Base-by-base conservation (phyloP, 1,139 yeast species). In the Suhomyces guaymorum region DNA sequence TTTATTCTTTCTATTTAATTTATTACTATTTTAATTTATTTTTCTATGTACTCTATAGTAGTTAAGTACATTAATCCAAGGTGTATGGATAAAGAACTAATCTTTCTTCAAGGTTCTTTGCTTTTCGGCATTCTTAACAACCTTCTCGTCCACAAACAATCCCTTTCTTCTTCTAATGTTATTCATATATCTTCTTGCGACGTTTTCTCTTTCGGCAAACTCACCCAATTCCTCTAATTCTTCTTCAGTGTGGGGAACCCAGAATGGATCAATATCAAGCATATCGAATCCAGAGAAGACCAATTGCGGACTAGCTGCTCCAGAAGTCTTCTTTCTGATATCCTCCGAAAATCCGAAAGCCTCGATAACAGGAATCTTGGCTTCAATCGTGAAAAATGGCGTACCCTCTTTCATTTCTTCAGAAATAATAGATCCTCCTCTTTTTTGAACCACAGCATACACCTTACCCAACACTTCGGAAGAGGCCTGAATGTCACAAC, bases 221-320 rank as follows among this genome's bases (percentile, higher is more conserved):
- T 88, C 96, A 18, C 98, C 99, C 31, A 87, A 67, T 41, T 89
- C 95, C 55, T 92, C 98, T 32, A 92, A 63, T 56, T 94, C 98
- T 57, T 89, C 97, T 51, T 87, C 97, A 0, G 98, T 94, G 5
- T 92, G 87, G n/a, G 99, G 98, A 9, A 92, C 96, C 99, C 99
- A 94, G 70, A 84, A 94, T 25, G 99, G 99, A 65, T 94, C 97
- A 47, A 85, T 78, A 43, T 88, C 95, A 33, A 90, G 75, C 44
- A 82, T 67, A 51, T 89, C 95, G 57, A 76, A 94, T 2, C 98
- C 98, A 29, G 84, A 77, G 54, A 92, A 92, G 5, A 90, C 87
- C 40, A 94, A 70, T 59, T 92, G 98, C 0, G 98, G 98, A 53
- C 88, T 85, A 3, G 98, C 98, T 4, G 97, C 95, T 36, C 99